Conservation (phyloP, 805 yeast species). For the Pichia membranifaciens region DNA sequence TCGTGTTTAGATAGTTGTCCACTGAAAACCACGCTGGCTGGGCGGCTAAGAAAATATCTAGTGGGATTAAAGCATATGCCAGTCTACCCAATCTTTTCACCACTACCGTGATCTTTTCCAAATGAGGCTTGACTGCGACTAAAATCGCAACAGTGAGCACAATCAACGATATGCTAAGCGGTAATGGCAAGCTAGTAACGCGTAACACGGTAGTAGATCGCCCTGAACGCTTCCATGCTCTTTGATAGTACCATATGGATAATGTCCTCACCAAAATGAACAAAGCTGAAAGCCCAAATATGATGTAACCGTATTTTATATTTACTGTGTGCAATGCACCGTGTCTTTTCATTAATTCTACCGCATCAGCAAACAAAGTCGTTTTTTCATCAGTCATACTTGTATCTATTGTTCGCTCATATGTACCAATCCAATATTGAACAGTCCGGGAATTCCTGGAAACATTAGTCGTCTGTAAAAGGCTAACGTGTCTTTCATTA, state of each 20-base stretch:
- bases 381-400: too few species aligned
- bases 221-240: constrained; percentile 35
- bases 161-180: constrained; percentile 2
- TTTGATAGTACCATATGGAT: constrained; percentile 29
- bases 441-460: too few species aligned
- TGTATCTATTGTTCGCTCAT: too few species aligned
- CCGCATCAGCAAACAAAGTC: background rate
- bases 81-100: constrained; percentile 59
- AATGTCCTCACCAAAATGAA: constrained; percentile 35
- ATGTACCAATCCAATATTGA: too few species aligned
- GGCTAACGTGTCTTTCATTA: too few species aligned
- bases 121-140: constrained; percentile 24
- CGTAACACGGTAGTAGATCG: constrained; percentile 33
- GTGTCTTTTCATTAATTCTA: constrained; percentile 36
- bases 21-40: constrained; percentile 48
- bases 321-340: constrained; percentile 51
- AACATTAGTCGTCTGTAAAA: too few species aligned
- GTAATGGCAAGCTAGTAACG: constrained; percentile 22
- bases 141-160: constrained; percentile 1
- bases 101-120: constrained; percentile 31
- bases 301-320: constrained; percentile 52
- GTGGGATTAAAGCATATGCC: constrained; percentile 51
- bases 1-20: constrained; percentile 46
- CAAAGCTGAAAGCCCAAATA: constrained; percentile 37
- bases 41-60: constrained; percentile 49